Evolutionary conservation across 139 green algal species (phyloP).

Genomic region (Chlorella sp.): DNA sequence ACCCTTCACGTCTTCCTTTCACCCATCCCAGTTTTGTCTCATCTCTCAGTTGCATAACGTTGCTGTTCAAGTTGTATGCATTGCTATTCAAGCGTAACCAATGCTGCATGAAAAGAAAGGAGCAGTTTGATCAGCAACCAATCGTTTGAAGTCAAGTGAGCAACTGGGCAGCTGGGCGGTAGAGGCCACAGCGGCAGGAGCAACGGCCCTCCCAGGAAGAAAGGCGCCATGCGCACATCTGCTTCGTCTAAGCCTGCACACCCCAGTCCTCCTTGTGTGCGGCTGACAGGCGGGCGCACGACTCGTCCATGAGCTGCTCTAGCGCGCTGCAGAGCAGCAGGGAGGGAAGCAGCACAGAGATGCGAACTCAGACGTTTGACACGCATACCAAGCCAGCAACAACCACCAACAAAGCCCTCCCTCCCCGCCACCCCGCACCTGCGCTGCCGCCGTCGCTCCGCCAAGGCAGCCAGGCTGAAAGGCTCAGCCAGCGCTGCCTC

Average conservation of each 20-base stretch:
- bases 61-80: too few relatives aligned
- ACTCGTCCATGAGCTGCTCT: slow-evolving; percentile 1
- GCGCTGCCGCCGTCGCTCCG: slow-evolving; percentile 12
- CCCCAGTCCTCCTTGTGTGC: background rate
- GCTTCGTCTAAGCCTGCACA: background rate
- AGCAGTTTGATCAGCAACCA: too few relatives aligned
- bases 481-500: background rate
- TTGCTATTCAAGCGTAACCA: too few relatives aligned
- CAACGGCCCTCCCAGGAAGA: background rate
- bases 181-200: too few relatives aligned
- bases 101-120: too few relatives aligned
- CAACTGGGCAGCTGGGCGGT: too few relatives aligned
- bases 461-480: slow-evolving; percentile 5
- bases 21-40: too few relatives aligned
- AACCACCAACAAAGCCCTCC: background rate
- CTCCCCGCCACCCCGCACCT: background rate
- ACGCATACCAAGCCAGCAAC: background rate
- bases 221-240: background rate
- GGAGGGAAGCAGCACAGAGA: background rate
- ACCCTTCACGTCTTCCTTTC: too few relatives aligned
- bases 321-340: background rate
- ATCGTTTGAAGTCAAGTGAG: too few relatives aligned
- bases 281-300: slow-evolving; percentile 7
- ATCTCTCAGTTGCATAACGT: too few relatives aligned
- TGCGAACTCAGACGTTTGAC: background rate